Percentiles rank a stretch among this genome's conserved stretches.
phyloP scores from a whole-genome alignment of 2,329 filamentous ascomycete species.

The Chaetothyriales sp. region DNA sequence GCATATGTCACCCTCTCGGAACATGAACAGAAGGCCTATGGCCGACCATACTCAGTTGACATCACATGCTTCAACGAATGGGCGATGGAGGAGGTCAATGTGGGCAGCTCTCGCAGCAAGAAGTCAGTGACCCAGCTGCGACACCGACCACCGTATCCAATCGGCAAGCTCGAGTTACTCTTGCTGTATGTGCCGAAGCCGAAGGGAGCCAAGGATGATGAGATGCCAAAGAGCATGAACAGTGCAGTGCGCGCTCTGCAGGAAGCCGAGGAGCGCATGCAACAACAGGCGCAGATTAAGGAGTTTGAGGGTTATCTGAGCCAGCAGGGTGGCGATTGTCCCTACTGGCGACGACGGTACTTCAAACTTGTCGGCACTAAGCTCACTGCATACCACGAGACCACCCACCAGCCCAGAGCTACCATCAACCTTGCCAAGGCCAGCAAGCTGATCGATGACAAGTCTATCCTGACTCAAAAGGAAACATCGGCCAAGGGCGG shows the following conservation, averaged over 20 bases:
- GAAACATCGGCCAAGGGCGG: slow-evolving; percentile 64
- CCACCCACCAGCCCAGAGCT: slow-evolving; percentile 83
- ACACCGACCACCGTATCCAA: slow-evolving; percentile 77
- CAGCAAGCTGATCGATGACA: slow-evolving; percentile 84
- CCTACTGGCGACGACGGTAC: slow-evolving; percentile 94
- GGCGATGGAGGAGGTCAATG: slow-evolving; percentile 70
- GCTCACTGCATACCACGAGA: slow-evolving; percentile 89
- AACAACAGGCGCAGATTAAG: slow-evolving; percentile 15
- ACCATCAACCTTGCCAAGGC: slow-evolving; percentile 95
- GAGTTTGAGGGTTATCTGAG: slow-evolving; percentile 74
- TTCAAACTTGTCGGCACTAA: slow-evolving; percentile 87
- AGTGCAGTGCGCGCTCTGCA: slow-evolving; percentile 85
- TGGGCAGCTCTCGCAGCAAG: slow-evolving; percentile 91
- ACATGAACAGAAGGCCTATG: slow-evolving; percentile 76
- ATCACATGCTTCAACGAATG: slow-evolving; percentile 97
- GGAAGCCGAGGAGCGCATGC: slow-evolving; percentile 63
- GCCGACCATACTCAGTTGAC: slow-evolving; percentile 73
- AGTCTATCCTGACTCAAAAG: slow-evolving; percentile 65
- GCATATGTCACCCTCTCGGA: slow-evolving; percentile 90
- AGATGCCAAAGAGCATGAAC: slow-evolving; percentile 99
- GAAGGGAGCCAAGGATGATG: slow-evolving; percentile 70
- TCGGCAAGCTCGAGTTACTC: slow-evolving; percentile 88
- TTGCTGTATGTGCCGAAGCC: slow-evolving; percentile 88
- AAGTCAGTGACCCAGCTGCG: slow-evolving; percentile 58
- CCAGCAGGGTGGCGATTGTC: slow-evolving; percentile 94